Percentiles rank a stretch among this genome's conserved stretches.
Evolutionary conservation across 169 alveolate genomes (phyloP).

Genomic region (Besnoitia besnoiti): DNA sequence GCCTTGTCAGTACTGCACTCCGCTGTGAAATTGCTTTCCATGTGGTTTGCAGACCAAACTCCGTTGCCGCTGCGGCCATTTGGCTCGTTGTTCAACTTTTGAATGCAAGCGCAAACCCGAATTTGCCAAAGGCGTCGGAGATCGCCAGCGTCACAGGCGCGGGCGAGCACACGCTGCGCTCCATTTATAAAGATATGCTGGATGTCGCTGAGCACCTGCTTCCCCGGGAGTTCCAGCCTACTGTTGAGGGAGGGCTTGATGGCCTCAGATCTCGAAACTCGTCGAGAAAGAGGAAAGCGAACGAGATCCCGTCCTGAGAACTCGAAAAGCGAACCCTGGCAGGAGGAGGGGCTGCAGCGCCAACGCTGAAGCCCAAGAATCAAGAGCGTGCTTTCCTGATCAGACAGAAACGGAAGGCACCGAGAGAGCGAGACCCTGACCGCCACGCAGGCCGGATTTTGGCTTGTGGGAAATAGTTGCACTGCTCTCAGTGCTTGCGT

Average conservation of each 20-base stretch:
- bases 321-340: no score
- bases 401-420: no score
- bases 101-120: slow-evolving; percentile 22
- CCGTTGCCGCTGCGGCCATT: slow-evolving; percentile 77
- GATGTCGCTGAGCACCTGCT: slow-evolving; percentile 68
- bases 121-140: slow-evolving; percentile 61
- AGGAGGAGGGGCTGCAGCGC: no score
- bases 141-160: slow-evolving; percentile 69
- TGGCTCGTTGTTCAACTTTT: slow-evolving; percentile 65
- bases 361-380: no score
- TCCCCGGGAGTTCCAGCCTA: slow-evolving; percentile 63
- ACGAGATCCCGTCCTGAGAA: background rate
- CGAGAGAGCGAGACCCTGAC: no score
- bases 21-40: no score
- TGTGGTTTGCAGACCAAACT: slow-evolving; percentile 18
- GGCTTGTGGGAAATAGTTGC: no score
- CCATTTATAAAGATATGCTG: slow-evolving; percentile 61
- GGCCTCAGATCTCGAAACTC: slow-evolving; percentile 40
- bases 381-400: no score
- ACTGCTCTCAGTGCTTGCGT: no score
- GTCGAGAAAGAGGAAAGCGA: slow-evolving; percentile 8
- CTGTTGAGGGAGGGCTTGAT: slow-evolving; percentile 65
- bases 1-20: no score
- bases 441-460: no score
- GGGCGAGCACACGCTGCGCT: slow-evolving; percentile 64